A percentile compares a stretch with the other conserved stretches of the same genome.
These are phyloP conservation scores for Babesia ovis DNA, from an alignment of 169 alveolate genomes.

Conservation along the genomic window DNA sequence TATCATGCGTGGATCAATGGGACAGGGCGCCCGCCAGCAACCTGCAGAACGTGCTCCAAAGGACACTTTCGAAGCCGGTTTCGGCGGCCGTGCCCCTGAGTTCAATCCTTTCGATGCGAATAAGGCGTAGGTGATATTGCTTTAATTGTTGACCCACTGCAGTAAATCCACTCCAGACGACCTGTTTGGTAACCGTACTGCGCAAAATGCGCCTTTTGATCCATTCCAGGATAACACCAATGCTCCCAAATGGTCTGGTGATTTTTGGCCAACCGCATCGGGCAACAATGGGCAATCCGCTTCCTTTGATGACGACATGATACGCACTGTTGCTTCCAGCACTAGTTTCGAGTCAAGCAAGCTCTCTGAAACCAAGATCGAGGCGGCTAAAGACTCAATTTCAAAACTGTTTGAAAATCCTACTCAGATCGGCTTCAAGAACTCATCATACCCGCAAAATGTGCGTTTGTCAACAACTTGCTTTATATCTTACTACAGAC, in stretches of 20 bases:
- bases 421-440: conserved; percentile 62
- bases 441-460: conserved; percentile 46
- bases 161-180: conserved; percentile 1
- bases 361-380: conserved; percentile 70
- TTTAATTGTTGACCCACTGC: not conserved
- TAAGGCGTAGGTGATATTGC: not conserved
- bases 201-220: conserved; percentile 11
- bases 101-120: not conserved
- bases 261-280: conserved; percentile 13
- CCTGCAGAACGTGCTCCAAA: not conserved
- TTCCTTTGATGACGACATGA: conserved; percentile 11
- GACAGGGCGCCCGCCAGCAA: conserved; percentile 5
- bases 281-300: not conserved
- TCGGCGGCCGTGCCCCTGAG: not conserved
- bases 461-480: not conserved
- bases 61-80: not conserved
- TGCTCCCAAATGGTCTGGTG: conserved; percentile 37
- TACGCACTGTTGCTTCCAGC: conserved; percentile 7
- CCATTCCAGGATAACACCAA: conserved; percentile 10
- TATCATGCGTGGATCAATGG: conserved; percentile 3
- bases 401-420: conserved; percentile 75
- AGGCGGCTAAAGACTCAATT: conserved; percentile 77
- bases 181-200: conserved; percentile 9
- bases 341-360: not conserved
- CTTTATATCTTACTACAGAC: not conserved